Base-by-base conservation (phyloP, 2,329 filamentous ascomycete species). In the Fusarium paranaense region DNA sequence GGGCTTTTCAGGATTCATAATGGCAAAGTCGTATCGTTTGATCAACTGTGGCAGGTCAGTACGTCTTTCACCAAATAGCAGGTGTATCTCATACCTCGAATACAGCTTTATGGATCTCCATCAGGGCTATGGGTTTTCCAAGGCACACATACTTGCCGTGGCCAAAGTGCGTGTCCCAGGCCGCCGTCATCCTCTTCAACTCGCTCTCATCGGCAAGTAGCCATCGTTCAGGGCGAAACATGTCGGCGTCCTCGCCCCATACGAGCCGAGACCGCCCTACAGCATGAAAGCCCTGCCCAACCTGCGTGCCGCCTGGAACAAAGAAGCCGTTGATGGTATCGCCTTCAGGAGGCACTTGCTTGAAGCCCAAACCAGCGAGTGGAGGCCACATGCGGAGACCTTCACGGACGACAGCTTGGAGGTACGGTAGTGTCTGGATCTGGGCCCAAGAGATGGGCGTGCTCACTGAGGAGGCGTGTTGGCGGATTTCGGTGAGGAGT, bases 371-470 rank as follows among this genome's bases (percentile, higher is more conserved):
- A 1, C 83, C 83, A 0, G 86, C 87, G 2, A 90, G 87, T 0
- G 88, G 88, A 0, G 89, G 88, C 8, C 87, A 86, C 66, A 90
- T 80, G 5, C 89, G 87, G 82, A 91, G 86, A 2, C 86, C 85
- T 77, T 90, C 89, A 45, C 87, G 88, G 9, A 90, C 80, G 62
- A 88, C 89, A 1, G 88, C 89, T 77, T 90, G 88, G 73, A 90
- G 85, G 78, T 90, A 90, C 0, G 85, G 81, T 2, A 91, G 81
- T 5, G 74, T 77, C 70, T 89, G 87, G 1, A 85, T 82, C 74
- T 90, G 82, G 3, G 76, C 73, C 86, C 86, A 89, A 2, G 84
- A 80, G 27, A 89, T 77, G 0, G 81, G 76, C 2, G 77, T 59
- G 2, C 82, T 82, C 45, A 87, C 79, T 2, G 64, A 71, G 3